phyloP scores from a whole-genome alignment of 2,329 filamentous ascomycete genomes.

The Fusarium lyarnte region DNA sequence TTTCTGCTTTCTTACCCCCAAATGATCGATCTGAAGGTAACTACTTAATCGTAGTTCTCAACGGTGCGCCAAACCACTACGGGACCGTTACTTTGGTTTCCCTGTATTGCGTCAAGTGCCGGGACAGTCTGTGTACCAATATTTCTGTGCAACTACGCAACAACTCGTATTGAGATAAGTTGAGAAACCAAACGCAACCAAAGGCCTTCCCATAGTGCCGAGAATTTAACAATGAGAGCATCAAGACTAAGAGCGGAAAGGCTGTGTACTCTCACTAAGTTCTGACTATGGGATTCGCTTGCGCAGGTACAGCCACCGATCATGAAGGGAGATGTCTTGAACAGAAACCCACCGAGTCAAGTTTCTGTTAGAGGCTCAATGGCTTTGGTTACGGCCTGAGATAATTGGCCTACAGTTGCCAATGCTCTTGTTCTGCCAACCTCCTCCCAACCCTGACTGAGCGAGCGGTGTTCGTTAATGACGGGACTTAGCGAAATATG shows the following conservation, averaged over 20 bases:
- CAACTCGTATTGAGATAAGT: constrained; percentile 36
- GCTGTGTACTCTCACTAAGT: constrained; percentile 30
- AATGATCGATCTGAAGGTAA: constrained; percentile 8
- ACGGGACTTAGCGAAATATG: constrained; percentile 39
- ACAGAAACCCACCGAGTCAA: constrained; percentile 1
- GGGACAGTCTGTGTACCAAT: constrained; percentile 29
- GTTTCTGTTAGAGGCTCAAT: constrained; percentile 2
- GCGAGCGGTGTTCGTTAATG: neutral
- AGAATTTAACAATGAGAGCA: constrained; percentile 17
- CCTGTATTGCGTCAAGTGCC: constrained; percentile 28
- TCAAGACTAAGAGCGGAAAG: constrained; percentile 30
- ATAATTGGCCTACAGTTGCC: constrained; percentile 25
- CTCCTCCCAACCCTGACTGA: constrained; percentile 18
- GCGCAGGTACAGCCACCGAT: constrained; percentile 32
- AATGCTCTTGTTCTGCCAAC: constrained; percentile 34
- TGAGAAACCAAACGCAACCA: constrained; percentile 32
- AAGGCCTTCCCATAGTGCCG: constrained; percentile 9
- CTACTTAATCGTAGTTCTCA: constrained; percentile 15
- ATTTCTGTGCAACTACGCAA: constrained; percentile 37
- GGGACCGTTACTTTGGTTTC: constrained; percentile 33
- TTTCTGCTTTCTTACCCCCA: constrained; percentile 1
- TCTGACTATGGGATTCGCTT: constrained; percentile 35
- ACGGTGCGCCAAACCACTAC: constrained; percentile 32
- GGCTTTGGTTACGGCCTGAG: neutral
- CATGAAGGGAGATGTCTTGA: constrained; percentile 2